phyloP scores from a whole-genome alignment of 2,329 filamentous ascomycete genomes.

The Colletotrichum sp. region DNA sequence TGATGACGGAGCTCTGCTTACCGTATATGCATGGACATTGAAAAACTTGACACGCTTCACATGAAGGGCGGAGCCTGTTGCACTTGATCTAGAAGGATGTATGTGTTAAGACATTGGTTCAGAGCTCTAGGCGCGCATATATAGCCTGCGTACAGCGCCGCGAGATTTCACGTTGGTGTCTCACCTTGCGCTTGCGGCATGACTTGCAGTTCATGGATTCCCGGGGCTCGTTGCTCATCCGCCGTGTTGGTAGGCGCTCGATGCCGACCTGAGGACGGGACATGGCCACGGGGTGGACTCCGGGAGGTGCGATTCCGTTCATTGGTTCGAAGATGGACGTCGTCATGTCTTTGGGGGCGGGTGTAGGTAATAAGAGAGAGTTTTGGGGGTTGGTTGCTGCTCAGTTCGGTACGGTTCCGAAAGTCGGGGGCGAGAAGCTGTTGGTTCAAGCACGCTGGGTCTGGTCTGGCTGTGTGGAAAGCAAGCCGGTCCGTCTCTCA shows the following conservation, averaged over 20 bases:
- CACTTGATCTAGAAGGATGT: constrained; percentile 77
- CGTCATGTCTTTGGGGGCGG: constrained; percentile 37
- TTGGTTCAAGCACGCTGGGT: neutral
- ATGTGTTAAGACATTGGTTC: constrained; percentile 3
- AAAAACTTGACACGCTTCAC: constrained; percentile 89
- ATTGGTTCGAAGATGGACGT: constrained; percentile 44
- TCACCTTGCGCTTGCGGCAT: constrained; percentile 88
- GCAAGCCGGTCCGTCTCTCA: neutral
- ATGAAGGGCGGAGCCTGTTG: constrained; percentile 82
- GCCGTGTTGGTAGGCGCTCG: constrained; percentile 75
- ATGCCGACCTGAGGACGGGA: constrained; percentile 81
- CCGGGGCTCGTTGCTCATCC: constrained; percentile 75
- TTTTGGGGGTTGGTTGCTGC: neutral
- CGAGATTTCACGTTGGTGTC: constrained; percentile 21
- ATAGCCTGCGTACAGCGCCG: neutral
- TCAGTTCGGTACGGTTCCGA: neutral
- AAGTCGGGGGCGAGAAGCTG: neutral
- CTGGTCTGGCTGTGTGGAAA: neutral
- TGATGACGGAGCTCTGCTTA: constrained; percentile 44
- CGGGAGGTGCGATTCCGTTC: constrained; percentile 46
- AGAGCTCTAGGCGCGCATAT: neutral
- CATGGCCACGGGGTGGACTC: constrained; percentile 60
- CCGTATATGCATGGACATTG: constrained; percentile 89
- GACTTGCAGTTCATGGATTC: constrained; percentile 98
- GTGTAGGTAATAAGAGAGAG: neutral